phyloP scores from a whole-genome alignment of 768 basidiomycete genomes.

The Dioszegia aurantiaca region DNA sequence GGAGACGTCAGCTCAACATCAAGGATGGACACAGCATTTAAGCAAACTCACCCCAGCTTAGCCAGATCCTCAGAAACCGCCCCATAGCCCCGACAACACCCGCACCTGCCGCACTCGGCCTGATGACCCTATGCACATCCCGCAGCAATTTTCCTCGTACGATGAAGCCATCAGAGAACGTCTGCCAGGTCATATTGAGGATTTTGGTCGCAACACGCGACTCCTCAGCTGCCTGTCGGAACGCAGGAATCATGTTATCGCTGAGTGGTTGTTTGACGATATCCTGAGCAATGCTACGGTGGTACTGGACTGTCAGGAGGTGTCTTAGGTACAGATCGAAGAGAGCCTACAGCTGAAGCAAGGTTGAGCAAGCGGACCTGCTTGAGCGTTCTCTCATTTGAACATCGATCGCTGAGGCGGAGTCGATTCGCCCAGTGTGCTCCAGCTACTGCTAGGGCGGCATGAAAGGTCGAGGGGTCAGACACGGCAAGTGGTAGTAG shows the following conservation, averaged over 20 bases:
- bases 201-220: neutral
- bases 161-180: conserved; percentile 5
- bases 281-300: conserved; percentile 4
- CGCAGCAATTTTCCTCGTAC: neutral
- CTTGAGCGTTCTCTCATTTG: neutral
- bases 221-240: conserved; percentile 3
- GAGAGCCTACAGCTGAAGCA: conserved; percentile 2
- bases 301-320: conserved; percentile 1
- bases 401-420: too few relatives aligned
- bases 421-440: conserved; percentile 10
- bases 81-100: neutral
- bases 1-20: neutral
- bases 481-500: conserved; percentile 9
- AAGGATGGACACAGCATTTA: too few relatives aligned
- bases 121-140: conserved; percentile 2
- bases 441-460: conserved; percentile 5
- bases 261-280: neutral
- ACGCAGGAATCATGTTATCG: neutral
- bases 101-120: neutral
- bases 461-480: conserved; percentile 3
- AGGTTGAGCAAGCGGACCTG: conserved; percentile 2
- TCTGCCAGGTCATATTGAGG: conserved; percentile 4
- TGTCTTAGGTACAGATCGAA: neutral
- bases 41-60: conserved; percentile 5
- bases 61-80: conserved; percentile 10